Percentiles rank a stretch among this genome's conserved stretches.
phyloP scores from a whole-genome alignment of 1,139 yeast genomes.

The Casaregolazyma suthepensis region DNA sequence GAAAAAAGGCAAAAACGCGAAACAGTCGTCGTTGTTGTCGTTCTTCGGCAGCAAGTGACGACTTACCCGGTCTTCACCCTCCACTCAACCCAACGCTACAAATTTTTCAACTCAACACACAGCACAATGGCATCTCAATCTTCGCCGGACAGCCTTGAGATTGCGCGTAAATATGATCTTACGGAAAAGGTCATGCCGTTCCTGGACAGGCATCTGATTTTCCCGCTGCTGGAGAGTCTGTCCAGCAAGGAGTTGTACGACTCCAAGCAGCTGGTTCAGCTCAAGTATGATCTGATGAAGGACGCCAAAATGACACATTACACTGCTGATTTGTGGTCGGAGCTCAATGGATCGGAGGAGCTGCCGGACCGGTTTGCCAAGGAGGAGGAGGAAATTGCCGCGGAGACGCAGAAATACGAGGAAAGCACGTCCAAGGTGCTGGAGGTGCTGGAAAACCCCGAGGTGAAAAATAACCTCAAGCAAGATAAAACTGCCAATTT shows the following conservation, averaged over 20 bases:
- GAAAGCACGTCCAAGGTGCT: conserved; percentile 42
- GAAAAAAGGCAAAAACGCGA: conserved; percentile 8
- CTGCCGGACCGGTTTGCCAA: conserved; percentile 37
- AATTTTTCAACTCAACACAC: not conserved
- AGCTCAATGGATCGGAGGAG: conserved; percentile 36
- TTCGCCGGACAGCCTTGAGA: conserved; percentile 11
- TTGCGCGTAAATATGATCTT: conserved; percentile 39
- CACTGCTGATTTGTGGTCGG: conserved; percentile 40
- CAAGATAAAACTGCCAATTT: conserved; percentile 50
- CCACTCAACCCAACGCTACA: conserved; percentile 1
- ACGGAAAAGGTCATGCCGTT: conserved; percentile 48
- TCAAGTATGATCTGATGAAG: conserved; percentile 46
- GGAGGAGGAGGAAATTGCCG: conserved; percentile 38
- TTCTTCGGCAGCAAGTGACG: conserved; percentile 17
- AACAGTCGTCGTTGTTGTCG: conserved; percentile 19
- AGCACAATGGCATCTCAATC: not conserved
- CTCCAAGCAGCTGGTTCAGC: conserved; percentile 38
- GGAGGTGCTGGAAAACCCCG: conserved; percentile 43
- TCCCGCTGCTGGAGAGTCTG: conserved; percentile 47
- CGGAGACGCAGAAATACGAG: conserved; percentile 38
- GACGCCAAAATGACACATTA: conserved; percentile 52
- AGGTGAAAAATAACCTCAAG: conserved; percentile 42
- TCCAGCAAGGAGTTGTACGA: conserved; percentile 41
- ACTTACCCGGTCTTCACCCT: not conserved
- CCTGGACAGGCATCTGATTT: conserved; percentile 52